These are phyloP conservation scores for Trichosporon sp. DNA, from an alignment of 1,284 basidiomycete genomes.

Conservation along the genomic window DNA sequence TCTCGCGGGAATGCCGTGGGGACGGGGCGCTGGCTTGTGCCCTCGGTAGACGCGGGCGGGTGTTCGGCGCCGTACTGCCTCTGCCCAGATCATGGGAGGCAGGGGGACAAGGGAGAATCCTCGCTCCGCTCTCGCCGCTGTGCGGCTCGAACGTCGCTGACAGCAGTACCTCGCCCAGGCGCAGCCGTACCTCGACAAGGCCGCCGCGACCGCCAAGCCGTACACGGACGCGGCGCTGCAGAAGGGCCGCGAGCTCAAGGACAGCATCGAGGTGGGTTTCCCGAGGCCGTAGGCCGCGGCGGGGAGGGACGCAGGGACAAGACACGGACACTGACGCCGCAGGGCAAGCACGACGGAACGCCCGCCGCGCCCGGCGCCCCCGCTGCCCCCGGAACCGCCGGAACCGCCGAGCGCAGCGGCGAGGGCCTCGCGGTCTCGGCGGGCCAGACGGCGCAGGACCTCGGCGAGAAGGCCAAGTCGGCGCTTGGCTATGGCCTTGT, in stretches of 20 bases:
- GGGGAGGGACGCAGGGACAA: neutral
- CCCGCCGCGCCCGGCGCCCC: neutral
- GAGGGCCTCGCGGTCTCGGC: slow-evolving; percentile 1
- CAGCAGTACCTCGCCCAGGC: slow-evolving; percentile 32
- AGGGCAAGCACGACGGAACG: neutral
- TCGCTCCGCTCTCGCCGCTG: no score
- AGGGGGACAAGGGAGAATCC: no score
- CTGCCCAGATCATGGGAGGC: no score
- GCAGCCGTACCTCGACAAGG: slow-evolving; percentile 32
- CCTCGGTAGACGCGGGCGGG: no score
- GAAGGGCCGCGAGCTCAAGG: slow-evolving; percentile 40
- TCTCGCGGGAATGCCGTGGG: no score
- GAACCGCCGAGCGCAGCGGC: neutral
- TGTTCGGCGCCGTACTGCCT: no score
- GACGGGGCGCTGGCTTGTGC: no score
- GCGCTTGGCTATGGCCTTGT: slow-evolving; percentile 32
- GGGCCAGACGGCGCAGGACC: neutral
- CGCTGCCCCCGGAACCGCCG: neutral
- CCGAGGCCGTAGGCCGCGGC: neutral
- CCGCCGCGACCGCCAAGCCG: slow-evolving; percentile 30
- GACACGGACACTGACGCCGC: neutral
- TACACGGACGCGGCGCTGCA: slow-evolving; percentile 41
- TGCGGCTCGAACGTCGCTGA: neutral
- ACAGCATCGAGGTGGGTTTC: slow-evolving; percentile 39
- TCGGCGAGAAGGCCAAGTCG: slow-evolving; percentile 32